Conservation (phyloP, 2,329 filamentous ascomycete genomes). For the Escovopsis weberi region DNA sequence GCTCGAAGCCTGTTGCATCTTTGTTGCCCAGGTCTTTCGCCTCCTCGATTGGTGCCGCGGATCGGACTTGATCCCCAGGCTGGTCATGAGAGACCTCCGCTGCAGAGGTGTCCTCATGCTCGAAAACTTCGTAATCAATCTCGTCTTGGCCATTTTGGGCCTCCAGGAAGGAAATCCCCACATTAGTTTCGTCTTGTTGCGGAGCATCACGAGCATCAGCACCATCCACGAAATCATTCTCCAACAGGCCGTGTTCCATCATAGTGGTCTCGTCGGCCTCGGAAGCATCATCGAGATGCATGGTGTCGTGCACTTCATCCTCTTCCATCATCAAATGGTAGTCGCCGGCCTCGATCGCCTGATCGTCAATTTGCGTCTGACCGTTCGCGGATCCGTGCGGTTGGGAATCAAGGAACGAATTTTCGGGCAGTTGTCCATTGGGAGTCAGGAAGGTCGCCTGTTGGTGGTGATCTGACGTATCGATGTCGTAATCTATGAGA, state of each 20-base stretch:
- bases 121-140: conserved; percentile 3
- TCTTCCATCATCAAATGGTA: neutral
- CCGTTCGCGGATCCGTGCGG: neutral
- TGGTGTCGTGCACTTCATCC: neutral
- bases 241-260: neutral
- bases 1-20: neutral
- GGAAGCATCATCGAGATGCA: conserved; percentile 6
- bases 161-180: neutral
- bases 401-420: neutral
- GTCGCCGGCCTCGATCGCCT: neutral
- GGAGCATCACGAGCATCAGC: conserved; percentile 1
- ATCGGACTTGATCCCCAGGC: neutral
- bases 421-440: conserved; percentile 1
- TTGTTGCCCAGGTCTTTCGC: neutral
- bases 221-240: neutral
- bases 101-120: conserved; percentile 1
- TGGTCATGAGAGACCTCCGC: neutral
- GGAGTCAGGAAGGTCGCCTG: conserved; percentile 1
- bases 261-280: neutral
- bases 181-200: conserved; percentile 1
- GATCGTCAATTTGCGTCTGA: neutral
- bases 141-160: conserved; percentile 1
- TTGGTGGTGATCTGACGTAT: conserved; percentile 9
- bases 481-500: conserved; percentile 24
- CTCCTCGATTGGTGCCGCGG: neutral